Conservation (phyloP, 2,329 filamentous ascomycete species). For the Neonectria punicea region DNA sequence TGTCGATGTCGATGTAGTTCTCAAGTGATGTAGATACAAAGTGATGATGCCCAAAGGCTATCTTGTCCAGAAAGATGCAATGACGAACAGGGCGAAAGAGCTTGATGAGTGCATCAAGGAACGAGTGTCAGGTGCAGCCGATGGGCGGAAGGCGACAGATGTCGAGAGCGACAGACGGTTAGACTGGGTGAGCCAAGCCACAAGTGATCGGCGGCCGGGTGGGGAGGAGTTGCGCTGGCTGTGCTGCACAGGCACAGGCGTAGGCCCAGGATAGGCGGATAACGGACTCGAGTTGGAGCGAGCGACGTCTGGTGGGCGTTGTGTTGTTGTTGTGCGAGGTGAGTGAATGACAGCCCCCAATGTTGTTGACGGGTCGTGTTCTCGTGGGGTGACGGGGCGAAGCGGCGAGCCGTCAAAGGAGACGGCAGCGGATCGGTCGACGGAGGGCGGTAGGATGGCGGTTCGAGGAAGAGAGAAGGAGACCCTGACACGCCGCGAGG, state of each 20-base stretch:
- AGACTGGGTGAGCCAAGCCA: constrained; percentile 11
- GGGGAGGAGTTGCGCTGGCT: constrained; percentile 10
- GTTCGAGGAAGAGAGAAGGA: constrained; percentile 1
- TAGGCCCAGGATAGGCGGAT: constrained; percentile 18
- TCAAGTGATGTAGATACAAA: neutral
- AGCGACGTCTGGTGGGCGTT: constrained; percentile 20
- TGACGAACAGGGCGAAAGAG: constrained; percentile 6
- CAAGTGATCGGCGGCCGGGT: constrained; percentile 15
- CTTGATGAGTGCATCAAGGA: constrained; percentile 18
- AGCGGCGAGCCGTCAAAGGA: constrained; percentile 14
- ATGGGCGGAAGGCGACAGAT: constrained; percentile 5
- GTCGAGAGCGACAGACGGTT: constrained; percentile 10
- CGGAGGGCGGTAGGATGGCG: constrained; percentile 1
- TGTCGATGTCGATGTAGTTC: neutral
- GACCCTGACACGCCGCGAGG: constrained; percentile 10
- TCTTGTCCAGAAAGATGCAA: neutral
- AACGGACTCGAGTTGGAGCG: constrained; percentile 17
- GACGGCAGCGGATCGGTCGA: constrained; percentile 8
- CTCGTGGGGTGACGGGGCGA: constrained; percentile 35
- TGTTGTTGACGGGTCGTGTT: constrained; percentile 24
- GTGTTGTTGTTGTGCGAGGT: neutral
- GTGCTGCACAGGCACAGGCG: constrained; percentile 1
- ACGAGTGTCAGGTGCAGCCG: constrained; percentile 4
- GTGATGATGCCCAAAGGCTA: neutral
- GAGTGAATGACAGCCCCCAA: constrained; percentile 8